Evolutionary conservation across 1,284 basidiomycete species (phyloP).

Genomic region (Heterobasidion occidentale): DNA sequence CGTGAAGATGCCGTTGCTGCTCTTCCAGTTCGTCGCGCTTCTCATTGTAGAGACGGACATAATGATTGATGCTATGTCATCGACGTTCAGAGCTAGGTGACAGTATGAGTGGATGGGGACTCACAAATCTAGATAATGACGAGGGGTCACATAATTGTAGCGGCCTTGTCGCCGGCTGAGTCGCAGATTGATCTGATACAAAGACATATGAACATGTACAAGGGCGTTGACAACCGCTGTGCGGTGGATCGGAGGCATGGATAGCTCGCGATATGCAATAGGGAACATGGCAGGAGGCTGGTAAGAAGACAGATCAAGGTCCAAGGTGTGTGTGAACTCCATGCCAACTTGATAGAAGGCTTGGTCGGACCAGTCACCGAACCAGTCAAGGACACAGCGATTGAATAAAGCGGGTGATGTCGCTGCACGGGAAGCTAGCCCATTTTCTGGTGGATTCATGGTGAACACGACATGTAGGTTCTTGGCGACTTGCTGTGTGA

Average conservation of each 20-base stretch:
- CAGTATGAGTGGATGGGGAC: slow-evolving; percentile 24
- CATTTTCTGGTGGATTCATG: slow-evolving; percentile 98
- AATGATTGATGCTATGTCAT: slow-evolving; percentile 82
- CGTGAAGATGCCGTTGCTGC: slow-evolving; percentile 97
- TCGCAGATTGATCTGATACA: slow-evolving; percentile 85
- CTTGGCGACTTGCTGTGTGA: slow-evolving; percentile 93
- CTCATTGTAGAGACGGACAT: slow-evolving; percentile 92
- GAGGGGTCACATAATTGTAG: slow-evolving; percentile 95
- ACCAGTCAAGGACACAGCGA: slow-evolving; percentile 97
- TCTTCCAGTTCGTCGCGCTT: slow-evolving; percentile 99
- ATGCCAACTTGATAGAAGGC: slow-evolving; percentile 95
- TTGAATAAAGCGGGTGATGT: slow-evolving; percentile 98
- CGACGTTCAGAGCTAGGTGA: slow-evolving; percentile 3
- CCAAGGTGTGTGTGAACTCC: slow-evolving; percentile 90
- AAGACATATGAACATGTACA: slow-evolving; percentile 87
- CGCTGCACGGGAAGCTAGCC: slow-evolving; percentile 90
- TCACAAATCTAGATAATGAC: slow-evolving; percentile 98
- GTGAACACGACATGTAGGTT: slow-evolving; percentile 98
- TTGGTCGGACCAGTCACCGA: slow-evolving; percentile 97
- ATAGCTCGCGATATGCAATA: slow-evolving; percentile 76
- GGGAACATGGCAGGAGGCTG: slow-evolving; percentile 77
- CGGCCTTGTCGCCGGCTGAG: slow-evolving; percentile 89
- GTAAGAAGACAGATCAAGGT: slow-evolving; percentile 82
- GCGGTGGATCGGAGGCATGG: slow-evolving; percentile 78
- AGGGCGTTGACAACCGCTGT: slow-evolving; percentile 90